Percentiles rank a stretch among this genome's conserved stretches.
Conservation (phyloP, 2,329 filamentous ascomycete genomes). For the Xylariaceae sp. region DNA sequence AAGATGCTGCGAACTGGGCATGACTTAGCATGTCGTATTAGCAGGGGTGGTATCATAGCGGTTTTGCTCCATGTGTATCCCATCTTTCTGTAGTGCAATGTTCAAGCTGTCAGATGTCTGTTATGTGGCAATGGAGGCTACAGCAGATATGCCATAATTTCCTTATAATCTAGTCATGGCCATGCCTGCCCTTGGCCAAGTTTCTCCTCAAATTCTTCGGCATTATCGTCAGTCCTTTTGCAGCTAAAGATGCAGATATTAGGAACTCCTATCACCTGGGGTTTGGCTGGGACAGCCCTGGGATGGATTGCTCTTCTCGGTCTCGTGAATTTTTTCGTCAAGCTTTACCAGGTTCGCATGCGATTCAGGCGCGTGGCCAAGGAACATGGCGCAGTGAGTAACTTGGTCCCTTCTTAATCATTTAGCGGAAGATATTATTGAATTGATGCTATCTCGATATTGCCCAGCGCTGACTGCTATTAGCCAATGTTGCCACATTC, state of each 20-base stretch:
- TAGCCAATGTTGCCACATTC: slow-evolving; percentile 35
- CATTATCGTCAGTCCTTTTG: neutral
- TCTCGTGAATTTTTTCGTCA: slow-evolving; percentile 24
- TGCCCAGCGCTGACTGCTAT: slow-evolving; percentile 20
- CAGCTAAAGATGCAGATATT: neutral
- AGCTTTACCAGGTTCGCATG: slow-evolving; percentile 26
- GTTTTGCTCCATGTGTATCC: too few relatives aligned
- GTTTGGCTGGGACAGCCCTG: slow-evolving; percentile 8
- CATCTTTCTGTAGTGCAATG: too few relatives aligned
- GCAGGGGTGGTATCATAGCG: neutral
- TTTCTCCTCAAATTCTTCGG: neutral
- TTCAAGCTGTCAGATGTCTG: too few relatives aligned
- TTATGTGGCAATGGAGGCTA: neutral
- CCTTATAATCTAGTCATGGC: neutral
- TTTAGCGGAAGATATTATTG: neutral
- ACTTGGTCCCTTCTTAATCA: too few relatives aligned
- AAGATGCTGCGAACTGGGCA: neutral
- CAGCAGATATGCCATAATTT: neutral
- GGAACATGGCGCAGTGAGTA: slow-evolving; percentile 28
- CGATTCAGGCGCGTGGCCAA: slow-evolving; percentile 22
- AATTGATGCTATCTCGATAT: neutral
- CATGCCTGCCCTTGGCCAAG: too few relatives aligned
- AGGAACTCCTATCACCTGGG: neutral
- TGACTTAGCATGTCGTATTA: neutral
- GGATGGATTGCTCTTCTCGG: slow-evolving; percentile 14